Evolutionary conservation across 1,284 basidiomycete genomes (phyloP).

Genomic region (Sanghuangporus sanghuang): DNA sequence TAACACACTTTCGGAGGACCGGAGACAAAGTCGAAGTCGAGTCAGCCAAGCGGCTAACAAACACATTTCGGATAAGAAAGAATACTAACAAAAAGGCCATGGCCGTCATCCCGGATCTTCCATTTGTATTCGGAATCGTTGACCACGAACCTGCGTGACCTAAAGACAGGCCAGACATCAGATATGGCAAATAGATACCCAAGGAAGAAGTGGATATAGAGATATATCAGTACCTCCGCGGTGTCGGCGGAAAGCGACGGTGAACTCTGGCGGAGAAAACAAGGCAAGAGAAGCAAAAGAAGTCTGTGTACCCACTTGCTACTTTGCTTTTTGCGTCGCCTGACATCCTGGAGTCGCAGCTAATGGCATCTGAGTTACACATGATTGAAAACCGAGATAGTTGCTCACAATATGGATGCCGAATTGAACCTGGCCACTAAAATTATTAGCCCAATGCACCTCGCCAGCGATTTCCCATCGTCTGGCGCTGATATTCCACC

Average conservation of each 20-base stretch:
- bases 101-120: conserved; percentile 43
- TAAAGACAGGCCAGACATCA: conserved; percentile 19
- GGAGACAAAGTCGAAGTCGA: background rate
- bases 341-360: conserved; percentile 44
- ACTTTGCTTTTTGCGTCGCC: conserved; percentile 41
- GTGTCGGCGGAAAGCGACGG: background rate
- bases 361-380: conserved; percentile 20
- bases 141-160: conserved; percentile 52
- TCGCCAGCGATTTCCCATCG: conserved; percentile 46
- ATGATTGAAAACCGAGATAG: background rate
- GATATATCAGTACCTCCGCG: background rate
- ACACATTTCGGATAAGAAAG: background rate
- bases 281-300: background rate
- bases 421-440: conserved; percentile 42
- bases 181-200: background rate
- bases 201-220: background rate
- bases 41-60: background rate
- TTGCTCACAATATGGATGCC: conserved; percentile 41
- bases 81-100: conserved; percentile 43
- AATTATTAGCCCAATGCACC: conserved; percentile 45
- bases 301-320: conserved; percentile 30
- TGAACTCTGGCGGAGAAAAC: background rate
- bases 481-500: conserved; percentile 37
- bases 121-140: conserved; percentile 51
- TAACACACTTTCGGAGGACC: conserved; percentile 39